Base-by-base conservation (phyloP, 257 asterid species). In the Fraxinus cuspidata region DNA sequence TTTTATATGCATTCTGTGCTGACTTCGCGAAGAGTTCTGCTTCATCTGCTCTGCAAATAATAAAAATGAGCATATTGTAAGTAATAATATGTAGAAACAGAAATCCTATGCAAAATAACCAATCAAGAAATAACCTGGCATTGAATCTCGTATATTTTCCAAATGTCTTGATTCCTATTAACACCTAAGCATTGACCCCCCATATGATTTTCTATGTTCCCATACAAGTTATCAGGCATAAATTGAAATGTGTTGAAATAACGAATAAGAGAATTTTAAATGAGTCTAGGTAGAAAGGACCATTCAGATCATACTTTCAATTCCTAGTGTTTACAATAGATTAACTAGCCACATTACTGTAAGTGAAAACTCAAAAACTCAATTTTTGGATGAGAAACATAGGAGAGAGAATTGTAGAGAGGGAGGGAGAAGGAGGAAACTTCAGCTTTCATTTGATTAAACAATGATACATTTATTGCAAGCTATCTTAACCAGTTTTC, bases 11-110 rank as follows among this genome's bases (percentile, higher is more conserved):
- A 84, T 85, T 84, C 87, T 85, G 82, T 40, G 98, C 98, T 47
- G 97, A 93, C 84, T 91, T 93, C 51, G 96, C 91, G 86, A 95
- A 95, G 56, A 92, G 92, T 84, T 93, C 97, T 21, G 92, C 99
- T 88, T 95, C 98, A 79, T 95, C 98, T 47, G 91, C 77, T 84
- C 99, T 95, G 87, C 86, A 82, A 63, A 78, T 42, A 49, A 60
- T 64, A 67, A 69, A 72, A 31, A 19, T 4, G 18, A 70, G 67
- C 35, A 40, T 65, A 38, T 42, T 15, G 31, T 67, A 47, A 44
- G 37, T 58, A 73, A 51, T 51, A 51, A 51, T 58, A 27, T 44
- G 53, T 38, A 64, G 75, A 34, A 70, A 74, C 64, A 75, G 78
- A 9, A 51, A 79, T 37, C 18, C 71, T 23, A 34, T 1, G 15